phyloP scores from a whole-genome alignment of 495 filamentous ascomycete genomes.

The Stereocaulon alpinum region DNA sequence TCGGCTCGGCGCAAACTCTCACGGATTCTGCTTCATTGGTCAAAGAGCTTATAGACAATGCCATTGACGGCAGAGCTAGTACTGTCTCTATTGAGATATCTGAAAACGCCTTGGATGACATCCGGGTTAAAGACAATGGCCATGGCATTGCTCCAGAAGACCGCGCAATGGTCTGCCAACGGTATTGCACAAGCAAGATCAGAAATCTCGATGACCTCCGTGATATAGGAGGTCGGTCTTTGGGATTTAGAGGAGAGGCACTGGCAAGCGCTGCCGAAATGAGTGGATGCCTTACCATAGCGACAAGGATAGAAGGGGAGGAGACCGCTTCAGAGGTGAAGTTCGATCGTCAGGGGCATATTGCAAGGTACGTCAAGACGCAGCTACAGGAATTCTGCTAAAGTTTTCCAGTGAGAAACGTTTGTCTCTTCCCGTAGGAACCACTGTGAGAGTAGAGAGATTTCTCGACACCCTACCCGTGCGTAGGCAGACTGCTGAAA shows the following conservation, averaged over 20 bases:
- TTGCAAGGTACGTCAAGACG: conserved; percentile 31
- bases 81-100: conserved; percentile 65
- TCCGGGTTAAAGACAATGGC: conserved; percentile 88
- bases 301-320: conserved; percentile 62
- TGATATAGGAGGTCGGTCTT: conserved; percentile 48
- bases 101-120: conserved; percentile 63
- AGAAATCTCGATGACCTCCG: conserved; percentile 59
- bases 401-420: conserved; percentile 29
- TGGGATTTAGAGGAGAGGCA: conserved; percentile 86
- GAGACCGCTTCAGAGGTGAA: conserved; percentile 46
- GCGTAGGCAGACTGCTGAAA: conserved; percentile 54
- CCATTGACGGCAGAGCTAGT: conserved; percentile 71
- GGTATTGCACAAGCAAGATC: conserved; percentile 81
- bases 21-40: conserved; percentile 62
- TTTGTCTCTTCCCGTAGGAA: conserved; percentile 63
- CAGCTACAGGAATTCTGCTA: background rate
- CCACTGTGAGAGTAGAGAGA: conserved; percentile 56
- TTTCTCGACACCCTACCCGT: conserved; percentile 69
- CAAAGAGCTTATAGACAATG: conserved; percentile 91
- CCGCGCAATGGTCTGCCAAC: conserved; percentile 54
- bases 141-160: conserved; percentile 66
- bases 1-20: conserved; percentile 65
- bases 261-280: conserved; percentile 68
- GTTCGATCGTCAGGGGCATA: conserved; percentile 41
- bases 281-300: conserved; percentile 51